Percentiles rank a stretch among this genome's conserved stretches.
Evolutionary conservation across 371 early-diverging fungal species (phyloP).

Genomic region (Mucor mucedo): DNA sequence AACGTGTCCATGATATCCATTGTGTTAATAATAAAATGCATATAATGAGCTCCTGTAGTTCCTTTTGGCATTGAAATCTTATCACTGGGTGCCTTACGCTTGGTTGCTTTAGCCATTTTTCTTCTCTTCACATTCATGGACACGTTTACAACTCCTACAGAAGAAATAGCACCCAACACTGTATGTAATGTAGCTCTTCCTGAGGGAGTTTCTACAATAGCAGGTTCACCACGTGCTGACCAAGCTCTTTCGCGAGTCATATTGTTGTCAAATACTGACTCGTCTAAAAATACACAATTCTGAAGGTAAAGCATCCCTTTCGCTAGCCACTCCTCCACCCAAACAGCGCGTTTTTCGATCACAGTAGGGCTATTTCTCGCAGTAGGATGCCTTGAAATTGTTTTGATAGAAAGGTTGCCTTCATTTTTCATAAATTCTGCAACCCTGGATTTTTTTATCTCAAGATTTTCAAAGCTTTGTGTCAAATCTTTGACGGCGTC

Average conservation of each 20-base stretch:
- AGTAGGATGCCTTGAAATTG: constrained; percentile 12
- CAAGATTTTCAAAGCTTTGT: constrained; percentile 10
- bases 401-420: constrained; percentile 20
- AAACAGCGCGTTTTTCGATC: constrained; percentile 17
- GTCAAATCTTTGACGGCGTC: not conserved
- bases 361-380: constrained; percentile 12
- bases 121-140: constrained; percentile 6
- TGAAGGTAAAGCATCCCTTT: constrained; percentile 14
- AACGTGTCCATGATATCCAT: constrained; percentile 28
- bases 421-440: constrained; percentile 25
- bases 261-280: constrained; percentile 21
- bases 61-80: constrained; percentile 16
- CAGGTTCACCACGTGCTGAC: constrained; percentile 2
- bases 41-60: constrained; percentile 18
- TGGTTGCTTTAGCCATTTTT: constrained; percentile 8
- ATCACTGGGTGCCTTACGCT: constrained; percentile 1
- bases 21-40: constrained; percentile 14
- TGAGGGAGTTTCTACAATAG: constrained; percentile 1
- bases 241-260: constrained; percentile 12
- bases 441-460: constrained; percentile 18
- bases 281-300: constrained; percentile 20
- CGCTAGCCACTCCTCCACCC: constrained; percentile 9
- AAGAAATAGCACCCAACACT: constrained; percentile 3
- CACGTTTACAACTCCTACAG: constrained; percentile 5
- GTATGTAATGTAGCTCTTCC: constrained; percentile 7